A percentile compares a stretch with the other conserved stretches of the same genome.
Conservation (phyloP, 805 yeast genomes). For the Candida pseudoglaebosa region DNA sequence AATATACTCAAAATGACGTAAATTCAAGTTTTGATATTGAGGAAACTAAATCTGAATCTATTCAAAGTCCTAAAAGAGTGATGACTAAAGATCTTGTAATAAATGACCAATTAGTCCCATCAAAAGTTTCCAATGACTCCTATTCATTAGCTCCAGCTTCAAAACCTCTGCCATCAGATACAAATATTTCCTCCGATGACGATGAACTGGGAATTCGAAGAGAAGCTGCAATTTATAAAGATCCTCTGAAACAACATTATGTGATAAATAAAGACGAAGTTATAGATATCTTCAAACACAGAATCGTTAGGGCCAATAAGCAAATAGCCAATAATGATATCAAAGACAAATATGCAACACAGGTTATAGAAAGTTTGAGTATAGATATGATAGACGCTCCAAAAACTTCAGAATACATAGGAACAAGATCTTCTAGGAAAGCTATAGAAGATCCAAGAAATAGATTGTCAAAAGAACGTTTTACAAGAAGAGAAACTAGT, state of each 20-base stretch:
- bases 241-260: conserved; percentile 6
- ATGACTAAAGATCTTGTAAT: neutral
- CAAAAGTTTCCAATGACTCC: neutral
- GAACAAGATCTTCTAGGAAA: conserved; percentile 8
- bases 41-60: neutral
- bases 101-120: neutral
- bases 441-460: conserved; percentile 1
- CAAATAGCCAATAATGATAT: conserved; percentile 1
- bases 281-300: conserved; percentile 20
- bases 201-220: neutral
- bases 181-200: conserved; percentile 4
- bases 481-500: neutral
- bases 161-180: neutral
- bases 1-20: neutral
- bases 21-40: neutral
- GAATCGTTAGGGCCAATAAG: conserved; percentile 10
- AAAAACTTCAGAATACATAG: conserved; percentile 8
- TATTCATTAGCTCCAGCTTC: neutral
- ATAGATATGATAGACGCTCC: conserved; percentile 22
- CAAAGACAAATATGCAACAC: conserved; percentile 2
- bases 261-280: conserved; percentile 14
- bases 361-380: conserved; percentile 14
- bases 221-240: conserved; percentile 3
- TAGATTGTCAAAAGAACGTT: neutral
- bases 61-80: neutral